Conservation (phyloP, 331 rosid species). For the Malus hybrid region DNA sequence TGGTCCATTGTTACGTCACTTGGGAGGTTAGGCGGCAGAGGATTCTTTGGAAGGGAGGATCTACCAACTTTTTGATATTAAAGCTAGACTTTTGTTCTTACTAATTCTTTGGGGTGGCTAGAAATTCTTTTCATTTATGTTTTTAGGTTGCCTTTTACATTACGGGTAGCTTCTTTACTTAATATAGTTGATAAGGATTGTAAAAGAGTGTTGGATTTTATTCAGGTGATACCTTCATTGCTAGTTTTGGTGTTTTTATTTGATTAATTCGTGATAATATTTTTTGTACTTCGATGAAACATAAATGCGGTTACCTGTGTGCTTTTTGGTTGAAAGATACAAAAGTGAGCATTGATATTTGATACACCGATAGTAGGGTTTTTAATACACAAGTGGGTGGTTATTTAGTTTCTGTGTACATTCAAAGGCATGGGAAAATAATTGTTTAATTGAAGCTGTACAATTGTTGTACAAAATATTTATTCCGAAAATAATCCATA, state of each 20-base stretch:
- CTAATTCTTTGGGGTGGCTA: too few species aligned
- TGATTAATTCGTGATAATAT: background rate
- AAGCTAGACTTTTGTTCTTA: too few species aligned
- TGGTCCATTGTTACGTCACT: too few species aligned
- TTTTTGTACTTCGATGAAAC: background rate
- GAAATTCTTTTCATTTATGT: too few species aligned
- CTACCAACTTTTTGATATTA: too few species aligned
- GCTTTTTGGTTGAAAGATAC: background rate
- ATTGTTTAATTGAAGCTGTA: background rate
- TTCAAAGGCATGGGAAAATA: background rate
- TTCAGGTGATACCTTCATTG: background rate
- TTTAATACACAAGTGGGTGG: background rate
- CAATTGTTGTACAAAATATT: background rate
- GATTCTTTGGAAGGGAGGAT: too few species aligned
- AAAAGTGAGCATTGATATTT: background rate
- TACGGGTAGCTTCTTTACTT: background rate
- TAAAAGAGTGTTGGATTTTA: background rate
- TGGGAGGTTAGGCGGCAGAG: too few species aligned
- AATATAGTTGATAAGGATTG: background rate
- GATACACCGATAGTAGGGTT: background rate
- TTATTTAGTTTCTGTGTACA: background rate
- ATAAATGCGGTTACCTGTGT: background rate
- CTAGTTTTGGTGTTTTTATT: background rate
- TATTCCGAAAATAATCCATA: background rate
- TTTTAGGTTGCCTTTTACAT: background rate